These are phyloP conservation scores for Lepiota venenata DNA, from an alignment of 768 basidiomycete species.

Conservation along the genomic window DNA sequence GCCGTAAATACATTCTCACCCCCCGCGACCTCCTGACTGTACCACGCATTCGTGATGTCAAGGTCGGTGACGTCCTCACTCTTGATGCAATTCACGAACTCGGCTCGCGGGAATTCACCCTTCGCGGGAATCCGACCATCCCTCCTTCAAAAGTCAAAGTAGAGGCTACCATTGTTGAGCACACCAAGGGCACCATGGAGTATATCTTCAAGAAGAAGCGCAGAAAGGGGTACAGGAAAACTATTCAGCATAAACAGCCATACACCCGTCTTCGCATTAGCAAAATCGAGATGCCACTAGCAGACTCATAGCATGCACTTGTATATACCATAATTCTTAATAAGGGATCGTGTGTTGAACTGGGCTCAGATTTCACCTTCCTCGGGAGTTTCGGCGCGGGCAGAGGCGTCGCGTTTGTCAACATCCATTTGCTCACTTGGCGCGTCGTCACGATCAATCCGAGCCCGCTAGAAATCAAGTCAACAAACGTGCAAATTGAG, in stretches of 20 bases:
- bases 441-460: slow-evolving; percentile 43
- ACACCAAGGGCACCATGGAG: slow-evolving; percentile 94
- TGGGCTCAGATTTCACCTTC: slow-evolving; percentile 75
- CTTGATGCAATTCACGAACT: slow-evolving; percentile 91
- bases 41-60: slow-evolving; percentile 81
- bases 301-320: slow-evolving; percentile 21
- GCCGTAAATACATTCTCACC: slow-evolving; percentile 85
- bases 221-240: slow-evolving; percentile 97
- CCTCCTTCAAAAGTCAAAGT: slow-evolving; percentile 66
- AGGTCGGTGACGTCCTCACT: slow-evolving; percentile 79
- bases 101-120: slow-evolving; percentile 92
- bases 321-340: slow-evolving; percentile 16
- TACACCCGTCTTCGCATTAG: slow-evolving; percentile 96
- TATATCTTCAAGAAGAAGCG: slow-evolving; percentile 94
- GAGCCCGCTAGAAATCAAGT: slow-evolving; percentile 40
- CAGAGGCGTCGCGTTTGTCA: slow-evolving; percentile 37
- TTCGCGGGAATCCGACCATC: slow-evolving; percentile 75
- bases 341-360: slow-evolving; percentile 11
- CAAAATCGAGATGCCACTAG: slow-evolving; percentile 53
- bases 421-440: slow-evolving; percentile 37
- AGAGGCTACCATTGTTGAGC: slow-evolving; percentile 92
- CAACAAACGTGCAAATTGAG: slow-evolving; percentile 11
- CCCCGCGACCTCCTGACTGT: slow-evolving; percentile 92
- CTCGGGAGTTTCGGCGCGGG: slow-evolving; percentile 77
- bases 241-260: slow-evolving; percentile 89